Evolutionary conservation across 2,329 filamentous ascomycete species (phyloP).

Genomic region (Monilinia fructigena): DNA sequence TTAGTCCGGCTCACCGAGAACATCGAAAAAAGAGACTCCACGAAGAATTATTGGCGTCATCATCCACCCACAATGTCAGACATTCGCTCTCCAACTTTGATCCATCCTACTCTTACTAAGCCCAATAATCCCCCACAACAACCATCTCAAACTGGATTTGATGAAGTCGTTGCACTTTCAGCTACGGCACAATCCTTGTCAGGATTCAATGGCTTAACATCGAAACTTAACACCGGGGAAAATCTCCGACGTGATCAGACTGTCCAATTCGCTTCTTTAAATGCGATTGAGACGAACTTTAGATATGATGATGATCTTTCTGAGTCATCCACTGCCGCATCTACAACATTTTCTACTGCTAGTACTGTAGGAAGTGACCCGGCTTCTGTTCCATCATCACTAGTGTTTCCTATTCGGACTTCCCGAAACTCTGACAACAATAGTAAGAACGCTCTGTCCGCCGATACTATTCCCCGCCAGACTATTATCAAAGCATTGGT

Average conservation of each 20-base stretch:
- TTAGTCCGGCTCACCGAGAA: background rate
- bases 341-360: conserved; percentile 32
- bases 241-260: conserved; percentile 46
- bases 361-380: conserved; percentile 36
- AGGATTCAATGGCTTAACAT: conserved; percentile 35
- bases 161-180: conserved; percentile 32
- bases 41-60: background rate
- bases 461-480: conserved; percentile 62
- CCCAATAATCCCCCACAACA: conserved; percentile 27
- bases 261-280: conserved; percentile 45
- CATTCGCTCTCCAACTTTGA: conserved; percentile 48
- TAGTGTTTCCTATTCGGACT: conserved; percentile 30
- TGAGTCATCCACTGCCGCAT: conserved; percentile 27
- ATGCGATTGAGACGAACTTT: conserved; percentile 33
- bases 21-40: background rate
- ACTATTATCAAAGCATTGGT: conserved; percentile 81
- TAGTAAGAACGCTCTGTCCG: conserved; percentile 40
- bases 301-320: conserved; percentile 35
- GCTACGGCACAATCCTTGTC: conserved; percentile 29
- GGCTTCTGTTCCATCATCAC: conserved; percentile 36
- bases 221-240: conserved; percentile 40
- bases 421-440: conserved; percentile 32
- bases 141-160: conserved; percentile 31
- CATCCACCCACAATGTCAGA: conserved; percentile 43
- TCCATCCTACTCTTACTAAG: conserved; percentile 52